Percentiles rank a stretch among this genome's conserved stretches.
Conservation (phyloP, 371 early-diverging fungal genomes). For the Apophysomyces variabilis region DNA sequence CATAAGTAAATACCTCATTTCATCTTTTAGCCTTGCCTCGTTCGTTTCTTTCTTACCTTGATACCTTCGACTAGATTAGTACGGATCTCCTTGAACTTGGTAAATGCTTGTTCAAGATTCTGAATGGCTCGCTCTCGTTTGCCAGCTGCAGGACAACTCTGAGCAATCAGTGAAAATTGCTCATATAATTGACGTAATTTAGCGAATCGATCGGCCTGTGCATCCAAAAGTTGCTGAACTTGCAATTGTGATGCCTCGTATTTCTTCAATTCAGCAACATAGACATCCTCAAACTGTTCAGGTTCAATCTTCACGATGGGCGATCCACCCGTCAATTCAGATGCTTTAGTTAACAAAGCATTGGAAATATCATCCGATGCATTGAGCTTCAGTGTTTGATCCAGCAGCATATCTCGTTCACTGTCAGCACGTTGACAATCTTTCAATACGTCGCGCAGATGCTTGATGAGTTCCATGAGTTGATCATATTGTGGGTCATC, state of each 20-base stretch:
- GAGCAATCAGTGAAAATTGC: constrained; percentile 61
- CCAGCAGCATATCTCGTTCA: constrained; percentile 56
- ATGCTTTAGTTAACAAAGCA: constrained; percentile 39
- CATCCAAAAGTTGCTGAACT: constrained; percentile 51
- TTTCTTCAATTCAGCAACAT: constrained; percentile 64
- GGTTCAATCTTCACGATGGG: constrained; percentile 72
- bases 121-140: constrained; percentile 70
- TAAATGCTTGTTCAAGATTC: constrained; percentile 71
- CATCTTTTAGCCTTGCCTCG: not conserved
- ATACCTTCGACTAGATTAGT: constrained; percentile 73
- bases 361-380: constrained; percentile 73
- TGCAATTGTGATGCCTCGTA: constrained; percentile 60
- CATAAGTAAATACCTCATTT: not conserved
- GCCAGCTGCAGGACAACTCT: constrained; percentile 51
- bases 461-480: constrained; percentile 17
- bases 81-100: constrained; percentile 70
- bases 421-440: constrained; percentile 30
- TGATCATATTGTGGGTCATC: constrained; percentile 24
- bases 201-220: constrained; percentile 60
- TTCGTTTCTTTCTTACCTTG: constrained; percentile 30
- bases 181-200: constrained; percentile 62
- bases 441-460: constrained; percentile 22
- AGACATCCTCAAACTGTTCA: constrained; percentile 73
- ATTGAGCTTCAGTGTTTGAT: constrained; percentile 59
- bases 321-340: constrained; percentile 53